phyloP scores from a whole-genome alignment of 495 filamentous ascomycete species.

The Trichoderma gamsii region DNA sequence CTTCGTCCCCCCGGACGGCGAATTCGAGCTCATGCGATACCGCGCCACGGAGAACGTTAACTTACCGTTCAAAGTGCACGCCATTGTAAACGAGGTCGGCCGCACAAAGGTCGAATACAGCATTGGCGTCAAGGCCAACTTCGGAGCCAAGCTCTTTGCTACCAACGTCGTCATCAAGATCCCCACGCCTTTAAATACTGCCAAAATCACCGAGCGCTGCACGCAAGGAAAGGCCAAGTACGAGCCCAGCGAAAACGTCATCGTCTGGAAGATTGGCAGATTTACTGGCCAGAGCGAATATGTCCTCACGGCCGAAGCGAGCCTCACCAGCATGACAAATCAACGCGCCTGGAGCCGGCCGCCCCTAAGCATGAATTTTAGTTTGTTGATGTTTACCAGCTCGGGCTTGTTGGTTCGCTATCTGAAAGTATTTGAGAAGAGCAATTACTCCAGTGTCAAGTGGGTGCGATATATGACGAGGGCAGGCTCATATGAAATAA shows the following conservation, averaged over 20 bases:
- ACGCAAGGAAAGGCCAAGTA: slow-evolving; percentile 97
- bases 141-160: slow-evolving; percentile 90
- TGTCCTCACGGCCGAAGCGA: slow-evolving; percentile 89
- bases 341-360: slow-evolving; percentile 97
- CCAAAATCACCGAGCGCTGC: slow-evolving; percentile 86
- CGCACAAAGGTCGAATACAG: slow-evolving; percentile 98
- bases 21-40: slow-evolving; percentile 99
- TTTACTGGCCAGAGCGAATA: slow-evolving; percentile 95
- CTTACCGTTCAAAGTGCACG: slow-evolving; percentile 96
- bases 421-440: slow-evolving; percentile 99
- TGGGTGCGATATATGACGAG: slow-evolving; percentile 99
- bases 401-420: slow-evolving; percentile 88
- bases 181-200: slow-evolving; percentile 94
- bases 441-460: slow-evolving; percentile 95
- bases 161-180: slow-evolving; percentile 96
- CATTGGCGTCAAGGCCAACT: slow-evolving; percentile 95
- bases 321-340: slow-evolving; percentile 91
- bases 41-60: slow-evolving; percentile 99
- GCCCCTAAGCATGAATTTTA: slow-evolving; percentile 86
- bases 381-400: slow-evolving; percentile 95
- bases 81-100: slow-evolving; percentile 94
- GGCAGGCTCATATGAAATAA: slow-evolving; percentile 75
- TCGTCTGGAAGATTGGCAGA: slow-evolving; percentile 97
- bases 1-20: slow-evolving; percentile 95
- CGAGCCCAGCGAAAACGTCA: slow-evolving; percentile 94